A percentile compares a stretch with the other conserved stretches of the same genome.
These are phyloP conservation scores for Acacia melanoxylon DNA, from an alignment of 306 rosid species.

Conservation along the genomic window DNA sequence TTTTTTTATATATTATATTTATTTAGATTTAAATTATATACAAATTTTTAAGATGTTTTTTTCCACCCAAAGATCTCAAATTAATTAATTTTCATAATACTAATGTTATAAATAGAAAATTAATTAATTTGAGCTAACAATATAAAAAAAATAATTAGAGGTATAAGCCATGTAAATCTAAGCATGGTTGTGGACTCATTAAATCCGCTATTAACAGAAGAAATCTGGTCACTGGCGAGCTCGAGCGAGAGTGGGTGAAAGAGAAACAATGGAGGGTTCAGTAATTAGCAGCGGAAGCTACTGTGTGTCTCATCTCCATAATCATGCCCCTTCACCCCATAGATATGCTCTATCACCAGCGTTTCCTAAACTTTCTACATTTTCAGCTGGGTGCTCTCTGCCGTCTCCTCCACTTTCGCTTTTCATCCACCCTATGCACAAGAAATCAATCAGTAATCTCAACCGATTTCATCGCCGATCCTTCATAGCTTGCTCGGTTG, in stretches of 20 bases:
- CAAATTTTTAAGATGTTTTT: too few relatives aligned
- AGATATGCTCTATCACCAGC: not conserved
- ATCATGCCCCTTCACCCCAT: not conserved
- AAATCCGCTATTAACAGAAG: not conserved
- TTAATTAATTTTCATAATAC: too few relatives aligned
- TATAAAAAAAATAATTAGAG: too few relatives aligned
- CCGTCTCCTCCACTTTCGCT: not conserved
- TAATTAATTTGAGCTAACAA: too few relatives aligned
- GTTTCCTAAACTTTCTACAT: not conserved
- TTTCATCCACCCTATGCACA: not conserved
- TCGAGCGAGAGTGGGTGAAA: not conserved
- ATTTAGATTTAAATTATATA: too few relatives aligned
- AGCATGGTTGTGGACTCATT: too few relatives aligned
- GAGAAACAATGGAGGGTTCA: constrained; percentile 14
- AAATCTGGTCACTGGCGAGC: not conserved
- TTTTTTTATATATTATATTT: too few relatives aligned
- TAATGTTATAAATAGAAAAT: too few relatives aligned
- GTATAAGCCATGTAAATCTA: too few relatives aligned
- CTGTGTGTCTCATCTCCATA: not conserved
- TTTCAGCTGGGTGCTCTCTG: not conserved
- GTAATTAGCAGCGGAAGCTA: not conserved
- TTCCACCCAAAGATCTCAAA: too few relatives aligned
- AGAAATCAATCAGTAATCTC: not conserved
- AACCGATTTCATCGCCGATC: not conserved
- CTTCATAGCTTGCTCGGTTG: constrained; percentile 33